These are phyloP conservation scores for Phyllosticta citrichinensis DNA, from an alignment of 2,329 filamentous ascomycete genomes.

Conservation along the genomic window DNA sequence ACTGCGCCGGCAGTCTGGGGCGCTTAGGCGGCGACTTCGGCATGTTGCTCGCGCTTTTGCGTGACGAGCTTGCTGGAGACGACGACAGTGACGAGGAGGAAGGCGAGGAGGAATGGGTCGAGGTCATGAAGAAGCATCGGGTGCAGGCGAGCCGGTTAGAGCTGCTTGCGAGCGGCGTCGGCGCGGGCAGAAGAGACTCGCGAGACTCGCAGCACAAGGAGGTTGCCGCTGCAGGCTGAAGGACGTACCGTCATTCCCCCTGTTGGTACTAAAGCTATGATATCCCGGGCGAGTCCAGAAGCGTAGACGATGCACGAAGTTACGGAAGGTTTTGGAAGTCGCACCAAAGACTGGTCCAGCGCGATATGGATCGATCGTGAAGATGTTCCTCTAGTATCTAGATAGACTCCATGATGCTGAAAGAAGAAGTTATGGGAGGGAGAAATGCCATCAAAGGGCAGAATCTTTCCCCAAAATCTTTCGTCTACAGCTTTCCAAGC, in stretches of 20 bases:
- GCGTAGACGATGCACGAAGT: background rate
- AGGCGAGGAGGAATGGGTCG: conserved; percentile 63
- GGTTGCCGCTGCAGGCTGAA: background rate
- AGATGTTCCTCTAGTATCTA: background rate
- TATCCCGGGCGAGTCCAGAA: background rate
- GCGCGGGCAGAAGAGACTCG: conserved; percentile 17
- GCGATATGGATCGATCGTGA: background rate
- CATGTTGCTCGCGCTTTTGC: conserved; percentile 62
- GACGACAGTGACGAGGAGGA: conserved; percentile 33
- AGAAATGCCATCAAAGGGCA: background rate
- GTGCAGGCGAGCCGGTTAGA: conserved; percentile 72
- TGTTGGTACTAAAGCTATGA: background rate
- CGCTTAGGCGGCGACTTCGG: conserved; percentile 88
- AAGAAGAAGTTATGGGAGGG: background rate
- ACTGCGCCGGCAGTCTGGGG: conserved; percentile 84
- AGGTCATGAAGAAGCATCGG: conserved; percentile 79
- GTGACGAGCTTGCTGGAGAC: conserved; percentile 40
- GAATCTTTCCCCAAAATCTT: background rate
- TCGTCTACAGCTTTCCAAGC: too few relatives aligned
- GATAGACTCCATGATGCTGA: background rate
- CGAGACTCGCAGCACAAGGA: background rate
- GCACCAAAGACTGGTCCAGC: background rate
- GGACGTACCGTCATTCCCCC: background rate
- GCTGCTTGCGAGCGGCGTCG: conserved; percentile 35
- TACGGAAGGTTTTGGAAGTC: background rate